Base-by-base conservation (phyloP, 2,329 filamentous ascomycete genomes). In the Aspergillus ustus region DNA sequence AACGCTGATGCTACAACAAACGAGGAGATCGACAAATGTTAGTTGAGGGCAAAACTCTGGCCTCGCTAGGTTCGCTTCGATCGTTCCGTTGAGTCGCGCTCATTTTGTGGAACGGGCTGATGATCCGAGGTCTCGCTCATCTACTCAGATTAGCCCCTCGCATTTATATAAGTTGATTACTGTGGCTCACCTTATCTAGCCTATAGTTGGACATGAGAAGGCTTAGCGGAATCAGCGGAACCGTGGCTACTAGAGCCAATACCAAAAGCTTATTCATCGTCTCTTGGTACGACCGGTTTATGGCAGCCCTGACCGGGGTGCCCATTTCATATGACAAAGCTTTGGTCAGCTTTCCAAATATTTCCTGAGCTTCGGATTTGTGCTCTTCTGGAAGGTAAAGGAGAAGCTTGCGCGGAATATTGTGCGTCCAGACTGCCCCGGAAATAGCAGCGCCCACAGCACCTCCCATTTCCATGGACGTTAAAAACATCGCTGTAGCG, bases 211-310 rank as follows among this genome's bases (percentile, higher is more conserved):
- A 78, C 82, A 88, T 83, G n/a, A 82, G 61, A 59, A 87, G 74
- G 62, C 81, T 83, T 57, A 88, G 72, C 6, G 84, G 78, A 44
- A 89, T 75, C 22, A 89, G 78, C 2, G 87, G 87, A 19, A 86
- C 75, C 13, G 83, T 78, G 37, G 84, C 81, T 58, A 83, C 77
- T 9, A 86, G 74, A 2, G 85, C 85, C 53, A 86, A 77, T 11
- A 81, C 82, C 49, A 89, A 73, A 19, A 89, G 77, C 62, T 81
- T 83, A 29, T 82, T 82, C 84, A 89, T 88, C 2, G 86, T 87
- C 73, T 89, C 86, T 70, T 88, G 84, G 64, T 91, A 91, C 1
- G 87, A 84, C 37, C 80, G 80, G 61, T 87, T 85, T 70, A 91
- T 89, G 1, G 87, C 88, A 13, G 80, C 72, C 37, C 87, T 77